Evolutionary conservation across 2,329 filamentous ascomycete genomes (phyloP), one percentile per base, ranked within the genome.

Genomic region (Trichoderma sp.): DNA sequence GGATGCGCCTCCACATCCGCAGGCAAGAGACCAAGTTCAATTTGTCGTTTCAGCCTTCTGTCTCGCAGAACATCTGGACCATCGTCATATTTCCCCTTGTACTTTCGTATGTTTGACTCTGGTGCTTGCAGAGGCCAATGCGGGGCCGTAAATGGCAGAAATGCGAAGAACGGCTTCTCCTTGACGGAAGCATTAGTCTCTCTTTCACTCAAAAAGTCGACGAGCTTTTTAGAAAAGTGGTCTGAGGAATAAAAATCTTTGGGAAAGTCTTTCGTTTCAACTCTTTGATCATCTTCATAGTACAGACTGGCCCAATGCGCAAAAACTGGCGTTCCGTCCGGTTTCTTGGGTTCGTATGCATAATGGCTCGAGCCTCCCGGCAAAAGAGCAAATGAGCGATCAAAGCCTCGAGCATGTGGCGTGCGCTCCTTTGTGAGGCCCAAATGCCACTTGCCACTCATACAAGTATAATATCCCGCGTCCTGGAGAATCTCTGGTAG

Each of bases 71-170:
- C 86, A 26, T 89, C 86, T 1, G 88, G 88, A 0, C 89, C 89
- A 7, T 88, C 87, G 59, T 89, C 85, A 75, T 91, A 91, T 0
- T 88, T 80, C 17, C 88, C 88, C 13, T 83, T 83, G 77, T 90
- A 91, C 73, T 88, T 87, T 15, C 83, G 80, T 55, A 87, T 85
- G 67, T 86, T 85, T 72, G 88, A 84, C 67, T 81, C 77, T 0
- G 88, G 87, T 0, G 87, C 87, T 74, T 91, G 88, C 5, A 91
- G 79, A 1, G 88, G 88, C 88, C 88, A 91, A 74, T 91, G 88
- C 2, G 88, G 88, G 0, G 88, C 88, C 0, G 88, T 88, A 76
- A 90, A 91, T 1, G 88, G 87, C 2, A 88, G 81, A 76, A 89
- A 90, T 1, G 81, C 87, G 75, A 90, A 90, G 80, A 90, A 90